Percentiles rank a stretch among this genome's conserved stretches.
Evolutionary conservation across 352 stramenopile genomes (phyloP).

Genomic region (Pythium guiyangense): DNA sequence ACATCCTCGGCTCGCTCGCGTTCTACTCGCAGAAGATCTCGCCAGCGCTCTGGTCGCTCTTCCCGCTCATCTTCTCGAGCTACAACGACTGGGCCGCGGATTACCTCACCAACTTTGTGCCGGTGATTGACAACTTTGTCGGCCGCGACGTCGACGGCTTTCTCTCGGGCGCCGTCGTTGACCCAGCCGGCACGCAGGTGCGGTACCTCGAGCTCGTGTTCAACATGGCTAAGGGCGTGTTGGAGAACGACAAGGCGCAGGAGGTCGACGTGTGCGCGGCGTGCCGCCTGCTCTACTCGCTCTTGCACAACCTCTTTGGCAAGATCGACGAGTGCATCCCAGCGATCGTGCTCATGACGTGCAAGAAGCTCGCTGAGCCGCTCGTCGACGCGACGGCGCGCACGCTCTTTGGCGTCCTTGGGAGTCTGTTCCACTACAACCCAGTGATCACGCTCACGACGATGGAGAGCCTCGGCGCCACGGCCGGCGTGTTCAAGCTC

Average conservation of each 20-base stretch:
- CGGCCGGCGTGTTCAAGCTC: constrained; percentile 87
- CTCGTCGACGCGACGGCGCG: constrained; percentile 67
- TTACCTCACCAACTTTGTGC: constrained; percentile 95
- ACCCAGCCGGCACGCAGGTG: constrained; percentile 36
- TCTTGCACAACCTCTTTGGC: constrained; percentile 82
- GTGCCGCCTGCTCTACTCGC: constrained; percentile 70
- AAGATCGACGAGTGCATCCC: constrained; percentile 77
- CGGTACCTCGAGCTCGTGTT: constrained; percentile 80
- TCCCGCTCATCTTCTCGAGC: constrained; percentile 93
- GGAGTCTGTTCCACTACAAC: constrained; percentile 94
- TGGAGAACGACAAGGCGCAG: constrained; percentile 55
- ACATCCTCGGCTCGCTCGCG: constrained; percentile 95
- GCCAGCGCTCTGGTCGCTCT: constrained; percentile 93
- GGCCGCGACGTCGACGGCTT: constrained; percentile 74
- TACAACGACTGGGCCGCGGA: constrained; percentile 96
- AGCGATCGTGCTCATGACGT: constrained; percentile 67
- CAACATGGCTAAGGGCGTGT: constrained; percentile 71
- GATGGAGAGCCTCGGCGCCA: constrained; percentile 85
- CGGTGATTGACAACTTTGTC: constrained; percentile 96
- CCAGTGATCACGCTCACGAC: constrained; percentile 83
- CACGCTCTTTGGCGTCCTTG: constrained; percentile 89
- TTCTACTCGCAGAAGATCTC: constrained; percentile 94
- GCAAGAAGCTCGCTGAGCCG: constrained; percentile 47
- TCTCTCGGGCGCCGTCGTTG: constrained; percentile 39
- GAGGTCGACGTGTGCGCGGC: constrained; percentile 73